Evolutionary conservation across 176 grass and related monocot genomes (phyloP).

Genomic region (Tillandsia fasciculata): DNA sequence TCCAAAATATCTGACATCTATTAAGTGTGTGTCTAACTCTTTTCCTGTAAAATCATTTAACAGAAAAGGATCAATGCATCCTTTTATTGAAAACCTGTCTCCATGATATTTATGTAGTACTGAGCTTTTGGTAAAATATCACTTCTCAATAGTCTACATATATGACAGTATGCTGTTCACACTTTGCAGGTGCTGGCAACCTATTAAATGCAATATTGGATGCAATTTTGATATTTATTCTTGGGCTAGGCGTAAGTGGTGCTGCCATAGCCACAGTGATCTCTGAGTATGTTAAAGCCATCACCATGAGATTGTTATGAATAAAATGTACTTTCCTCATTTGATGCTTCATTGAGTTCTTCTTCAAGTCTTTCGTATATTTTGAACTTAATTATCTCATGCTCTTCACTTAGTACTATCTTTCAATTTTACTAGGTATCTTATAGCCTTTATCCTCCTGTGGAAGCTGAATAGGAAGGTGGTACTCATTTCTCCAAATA

Average conservation of each 20-base stretch:
- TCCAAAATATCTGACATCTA: too few species aligned
- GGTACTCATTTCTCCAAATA: slow-evolving; percentile 45
- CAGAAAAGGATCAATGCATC: too few species aligned
- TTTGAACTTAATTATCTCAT: not conserved
- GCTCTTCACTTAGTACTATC: not conserved
- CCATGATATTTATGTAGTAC: too few species aligned
- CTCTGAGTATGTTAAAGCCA: slow-evolving; percentile 67
- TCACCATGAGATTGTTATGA: slow-evolving; percentile 20
- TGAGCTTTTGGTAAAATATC: too few species aligned
- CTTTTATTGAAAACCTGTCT: too few species aligned
- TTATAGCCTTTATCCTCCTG: slow-evolving; percentile 62
- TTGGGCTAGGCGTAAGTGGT: slow-evolving; percentile 82
- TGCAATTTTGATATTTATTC: slow-evolving; percentile 63
- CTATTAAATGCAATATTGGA: slow-evolving; percentile 74
- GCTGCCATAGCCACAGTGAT: slow-evolving; percentile 82
- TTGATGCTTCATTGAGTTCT: slow-evolving; percentile 18
- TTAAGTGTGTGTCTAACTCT: too few species aligned
- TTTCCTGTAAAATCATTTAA: too few species aligned
- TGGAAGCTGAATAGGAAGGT: slow-evolving; percentile 85
- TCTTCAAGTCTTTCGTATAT: not conserved
- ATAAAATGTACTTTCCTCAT: slow-evolving; percentile 24
- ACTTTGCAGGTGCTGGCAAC: slow-evolving; percentile 62
- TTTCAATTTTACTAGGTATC: slow-evolving; percentile 49
- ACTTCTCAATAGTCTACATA: too few species aligned
- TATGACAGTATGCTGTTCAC: not conserved